Conservation (phyloP, 2,329 filamentous ascomycete species). For the Coleophoma eucalyptorum region DNA sequence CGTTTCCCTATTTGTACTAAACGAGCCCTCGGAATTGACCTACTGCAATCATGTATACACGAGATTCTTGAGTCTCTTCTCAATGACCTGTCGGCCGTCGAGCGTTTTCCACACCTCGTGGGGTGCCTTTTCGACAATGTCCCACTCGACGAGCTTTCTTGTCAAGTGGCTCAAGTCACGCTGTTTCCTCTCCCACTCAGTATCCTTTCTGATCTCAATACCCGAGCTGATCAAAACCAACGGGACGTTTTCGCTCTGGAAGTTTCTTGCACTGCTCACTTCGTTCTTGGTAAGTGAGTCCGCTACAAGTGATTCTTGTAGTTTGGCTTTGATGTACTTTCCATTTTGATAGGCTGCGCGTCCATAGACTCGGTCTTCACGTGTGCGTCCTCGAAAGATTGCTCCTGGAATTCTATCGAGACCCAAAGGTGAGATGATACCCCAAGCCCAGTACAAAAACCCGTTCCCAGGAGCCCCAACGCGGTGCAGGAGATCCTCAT, state of each 20-base stretch:
- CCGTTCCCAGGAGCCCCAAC: slow-evolving; percentile 67
- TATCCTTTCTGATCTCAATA: slow-evolving; percentile 59
- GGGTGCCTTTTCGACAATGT: slow-evolving; percentile 79
- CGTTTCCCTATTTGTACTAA: no score
- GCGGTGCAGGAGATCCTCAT: slow-evolving; percentile 76
- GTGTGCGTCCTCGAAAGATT: slow-evolving; percentile 74
- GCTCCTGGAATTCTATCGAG: slow-evolving; percentile 77
- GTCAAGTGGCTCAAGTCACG: slow-evolving; percentile 79
- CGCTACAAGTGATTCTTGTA: slow-evolving; percentile 91
- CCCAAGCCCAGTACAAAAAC: slow-evolving; percentile 82
- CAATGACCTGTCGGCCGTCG: slow-evolving; percentile 70
- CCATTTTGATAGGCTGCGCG: slow-evolving; percentile 73
- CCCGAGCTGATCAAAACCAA: slow-evolving; percentile 83
- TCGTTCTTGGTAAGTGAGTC: slow-evolving; percentile 81
- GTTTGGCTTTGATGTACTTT: slow-evolving; percentile 82
- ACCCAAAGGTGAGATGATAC: slow-evolving; percentile 82
- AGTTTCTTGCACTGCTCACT: slow-evolving; percentile 70
- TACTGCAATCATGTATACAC: slow-evolving; percentile 32
- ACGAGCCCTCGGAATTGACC: no score
- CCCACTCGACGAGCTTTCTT: slow-evolving; percentile 75
- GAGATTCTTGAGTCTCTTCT: slow-evolving; percentile 72
- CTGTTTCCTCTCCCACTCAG: slow-evolving; percentile 80
- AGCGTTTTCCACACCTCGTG: slow-evolving; percentile 80
- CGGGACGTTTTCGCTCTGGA: slow-evolving; percentile 73
- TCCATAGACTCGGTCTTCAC: slow-evolving; percentile 83